Evolutionary conservation across 257 asterid genomes (phyloP).

Genomic region (Penstemon newberryi): DNA sequence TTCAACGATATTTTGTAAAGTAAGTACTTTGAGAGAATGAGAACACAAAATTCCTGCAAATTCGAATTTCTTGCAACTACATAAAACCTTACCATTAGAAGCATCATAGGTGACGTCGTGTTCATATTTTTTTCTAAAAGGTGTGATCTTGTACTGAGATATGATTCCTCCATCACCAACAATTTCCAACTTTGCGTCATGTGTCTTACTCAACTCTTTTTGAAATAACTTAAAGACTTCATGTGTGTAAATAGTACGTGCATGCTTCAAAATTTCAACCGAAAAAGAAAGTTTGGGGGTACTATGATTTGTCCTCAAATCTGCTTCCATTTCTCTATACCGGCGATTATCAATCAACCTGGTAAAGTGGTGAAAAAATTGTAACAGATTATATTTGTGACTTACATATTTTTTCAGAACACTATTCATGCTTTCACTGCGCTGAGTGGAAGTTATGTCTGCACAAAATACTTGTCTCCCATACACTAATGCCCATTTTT

Average conservation of each 20-base stretch:
- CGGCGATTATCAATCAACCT: not conserved
- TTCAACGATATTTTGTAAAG: not conserved
- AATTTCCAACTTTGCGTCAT: not conserved
- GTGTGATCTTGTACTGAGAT: not conserved
- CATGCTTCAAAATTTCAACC: not conserved
- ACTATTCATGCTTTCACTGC: too few relatives aligned
- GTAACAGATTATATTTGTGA: not conserved
- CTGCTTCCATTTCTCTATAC: slow-evolving; percentile 2
- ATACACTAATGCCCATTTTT: too few relatives aligned
- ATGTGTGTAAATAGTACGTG: not conserved
- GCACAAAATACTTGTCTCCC: too few relatives aligned
- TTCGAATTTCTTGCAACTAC: not conserved
- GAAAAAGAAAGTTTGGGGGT: not conserved
- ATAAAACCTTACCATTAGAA: not conserved
- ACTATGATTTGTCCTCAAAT: not conserved
- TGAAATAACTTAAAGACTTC: slow-evolving; percentile 6
- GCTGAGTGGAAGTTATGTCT: too few relatives aligned
- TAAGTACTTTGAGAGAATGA: not conserved
- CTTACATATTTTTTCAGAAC: not conserved
- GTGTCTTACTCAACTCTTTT: not conserved
- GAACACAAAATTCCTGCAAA: not conserved
- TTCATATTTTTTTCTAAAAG: not conserved
- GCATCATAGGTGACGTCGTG: too few relatives aligned
- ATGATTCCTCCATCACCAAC: not conserved
- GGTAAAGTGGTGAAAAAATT: too few relatives aligned